Conservation (phyloP, 495 filamentous ascomycete genomes). For the Penicillium taxi region DNA sequence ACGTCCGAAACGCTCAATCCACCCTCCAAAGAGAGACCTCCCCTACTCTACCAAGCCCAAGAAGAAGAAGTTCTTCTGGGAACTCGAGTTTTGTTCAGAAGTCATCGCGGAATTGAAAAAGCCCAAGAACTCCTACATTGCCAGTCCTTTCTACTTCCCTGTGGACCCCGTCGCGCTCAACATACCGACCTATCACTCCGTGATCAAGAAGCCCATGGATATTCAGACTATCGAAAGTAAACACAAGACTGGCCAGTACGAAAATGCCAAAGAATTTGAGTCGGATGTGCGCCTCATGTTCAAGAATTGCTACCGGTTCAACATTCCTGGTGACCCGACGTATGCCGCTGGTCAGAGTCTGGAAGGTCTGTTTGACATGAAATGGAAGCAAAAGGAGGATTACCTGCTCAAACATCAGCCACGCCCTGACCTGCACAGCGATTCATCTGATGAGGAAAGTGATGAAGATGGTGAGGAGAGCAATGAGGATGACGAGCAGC, state of each 20-base stretch:
- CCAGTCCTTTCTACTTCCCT: conserved; percentile 64
- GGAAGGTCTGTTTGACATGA: conserved; percentile 60
- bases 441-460: conserved; percentile 52
- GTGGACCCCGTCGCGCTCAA: conserved; percentile 93
- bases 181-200: conserved; percentile 84
- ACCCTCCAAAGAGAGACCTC: conserved; percentile 83
- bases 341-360: conserved; percentile 60
- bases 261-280: conserved; percentile 77
- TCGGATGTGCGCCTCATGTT: conserved; percentile 75
- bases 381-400: conserved; percentile 64
- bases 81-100: conserved; percentile 83
- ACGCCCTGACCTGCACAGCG: conserved; percentile 44
- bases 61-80: conserved; percentile 86
- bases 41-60: conserved; percentile 75
- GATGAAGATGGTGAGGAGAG: conserved; percentile 63
- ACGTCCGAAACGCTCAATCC: conserved; percentile 88
- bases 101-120: conserved; percentile 73
- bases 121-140: conserved; percentile 55
- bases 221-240: conserved; percentile 68
- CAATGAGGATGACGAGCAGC: conserved; percentile 58
- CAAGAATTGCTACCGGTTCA: conserved; percentile 87
- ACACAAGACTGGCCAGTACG: conserved; percentile 72
- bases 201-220: conserved; percentile 97
- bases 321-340: conserved; percentile 68
- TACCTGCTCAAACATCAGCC: conserved; percentile 72